Evolutionary conservation across 1,284 basidiomycete species (phyloP).

Genomic region (Boletus hoseneyae): DNA sequence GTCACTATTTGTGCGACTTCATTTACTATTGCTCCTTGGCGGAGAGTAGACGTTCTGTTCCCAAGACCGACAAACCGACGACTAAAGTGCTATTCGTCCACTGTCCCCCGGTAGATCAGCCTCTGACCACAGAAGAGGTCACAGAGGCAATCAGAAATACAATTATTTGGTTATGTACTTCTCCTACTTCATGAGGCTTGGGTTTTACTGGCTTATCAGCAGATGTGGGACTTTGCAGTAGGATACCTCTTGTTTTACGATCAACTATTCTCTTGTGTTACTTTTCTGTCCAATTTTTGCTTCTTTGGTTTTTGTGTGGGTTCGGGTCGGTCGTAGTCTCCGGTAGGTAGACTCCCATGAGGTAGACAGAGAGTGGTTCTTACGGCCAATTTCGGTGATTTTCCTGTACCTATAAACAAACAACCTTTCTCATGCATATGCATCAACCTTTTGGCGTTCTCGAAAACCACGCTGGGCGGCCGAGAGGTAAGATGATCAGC

Average conservation of each 20-base stretch:
- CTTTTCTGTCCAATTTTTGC: background rate
- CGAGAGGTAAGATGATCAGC: background rate
- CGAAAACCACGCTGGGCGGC: background rate
- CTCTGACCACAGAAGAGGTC: slow-evolving; percentile 59
- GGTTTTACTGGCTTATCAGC: background rate
- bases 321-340: background rate
- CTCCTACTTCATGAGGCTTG: slow-evolving; percentile 17
- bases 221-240: slow-evolving; percentile 28
- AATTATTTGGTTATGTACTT: slow-evolving; percentile 52
- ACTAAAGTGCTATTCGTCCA: slow-evolving; percentile 69
- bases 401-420: background rate
- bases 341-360: too few species aligned
- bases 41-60: slow-evolving; percentile 53
- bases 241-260: slow-evolving; percentile 3
- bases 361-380: too few species aligned
- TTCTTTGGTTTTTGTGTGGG: background rate
- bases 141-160: slow-evolving; percentile 61
- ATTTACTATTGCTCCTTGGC: slow-evolving; percentile 77
- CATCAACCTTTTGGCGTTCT: too few species aligned
- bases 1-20: slow-evolving; percentile 76
- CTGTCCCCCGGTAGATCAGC: slow-evolving; percentile 62
- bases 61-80: slow-evolving; percentile 54
- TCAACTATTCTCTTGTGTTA: slow-evolving; percentile 4
- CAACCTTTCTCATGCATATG: too few species aligned
- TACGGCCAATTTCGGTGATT: slow-evolving; percentile 11